Conservation (phyloP, 169 alveolate genomes). For the Plasmodium knowlesi region DNA sequence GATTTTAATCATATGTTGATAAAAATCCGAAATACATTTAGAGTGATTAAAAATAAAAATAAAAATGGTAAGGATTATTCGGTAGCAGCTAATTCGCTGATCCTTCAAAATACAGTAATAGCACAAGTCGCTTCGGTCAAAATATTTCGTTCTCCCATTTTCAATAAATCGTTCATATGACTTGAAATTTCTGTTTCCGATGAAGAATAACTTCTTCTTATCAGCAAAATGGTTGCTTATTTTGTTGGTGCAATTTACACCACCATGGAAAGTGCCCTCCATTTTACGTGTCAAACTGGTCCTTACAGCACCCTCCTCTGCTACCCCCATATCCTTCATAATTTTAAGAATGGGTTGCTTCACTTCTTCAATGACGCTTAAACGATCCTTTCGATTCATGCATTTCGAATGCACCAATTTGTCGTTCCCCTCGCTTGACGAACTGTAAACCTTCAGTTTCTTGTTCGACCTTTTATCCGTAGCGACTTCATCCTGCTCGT, state of each 20-base stretch:
- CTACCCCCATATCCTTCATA: background rate
- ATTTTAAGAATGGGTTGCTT: background rate
- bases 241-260: background rate
- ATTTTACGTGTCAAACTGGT: background rate
- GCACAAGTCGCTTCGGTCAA: conserved; percentile 31
- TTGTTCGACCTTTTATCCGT: background rate
- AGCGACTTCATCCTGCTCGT: background rate
- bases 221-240: background rate
- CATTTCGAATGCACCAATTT: background rate
- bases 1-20: conserved; percentile 35
- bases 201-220: background rate
- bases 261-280: background rate
- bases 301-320: background rate
- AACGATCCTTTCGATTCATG: background rate
- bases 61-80: conserved; percentile 38
- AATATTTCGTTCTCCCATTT: conserved; percentile 4
- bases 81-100: conserved; percentile 49
- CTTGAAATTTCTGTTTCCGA: background rate
- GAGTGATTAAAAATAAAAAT: conserved; percentile 59
- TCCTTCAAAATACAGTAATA: conserved; percentile 25
- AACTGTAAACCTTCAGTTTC: background rate
- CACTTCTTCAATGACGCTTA: background rate
- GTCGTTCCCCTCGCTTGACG: background rate
- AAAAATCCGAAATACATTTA: conserved; percentile 64
- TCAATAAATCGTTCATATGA: conserved; percentile 9